Evolutionary conservation across 768 basidiomycete species (phyloP).

Genomic region (Xerocomellus dryophilus): DNA sequence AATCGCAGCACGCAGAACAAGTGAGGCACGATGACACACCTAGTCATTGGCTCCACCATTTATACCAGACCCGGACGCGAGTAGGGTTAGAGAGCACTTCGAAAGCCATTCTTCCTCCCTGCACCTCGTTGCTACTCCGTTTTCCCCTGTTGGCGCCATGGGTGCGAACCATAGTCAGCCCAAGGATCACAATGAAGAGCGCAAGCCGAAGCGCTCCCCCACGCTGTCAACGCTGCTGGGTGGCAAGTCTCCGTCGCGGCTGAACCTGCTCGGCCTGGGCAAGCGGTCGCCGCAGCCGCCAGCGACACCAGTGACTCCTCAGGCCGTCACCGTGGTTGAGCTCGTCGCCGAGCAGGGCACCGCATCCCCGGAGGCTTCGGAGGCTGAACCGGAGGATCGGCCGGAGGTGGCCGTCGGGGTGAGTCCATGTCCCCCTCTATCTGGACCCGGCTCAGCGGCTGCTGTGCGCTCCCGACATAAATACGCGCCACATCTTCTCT

Average conservation of each 20-base stretch:
- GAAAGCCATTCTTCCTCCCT: neutral
- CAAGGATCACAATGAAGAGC: conserved; percentile 21
- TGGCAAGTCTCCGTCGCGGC: conserved; percentile 29
- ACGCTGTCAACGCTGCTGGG: conserved; percentile 24
- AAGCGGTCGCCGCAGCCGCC: conserved; percentile 32
- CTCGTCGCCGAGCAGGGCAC: conserved; percentile 12
- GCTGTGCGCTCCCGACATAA: conserved; percentile 13
- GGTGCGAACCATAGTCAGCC: conserved; percentile 29
- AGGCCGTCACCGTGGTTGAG: conserved; percentile 7
- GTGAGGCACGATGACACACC: conserved; percentile 25
- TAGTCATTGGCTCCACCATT: conserved; percentile 13
- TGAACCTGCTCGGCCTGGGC: conserved; percentile 27
- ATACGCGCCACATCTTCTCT: conserved; percentile 15
- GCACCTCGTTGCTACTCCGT: neutral
- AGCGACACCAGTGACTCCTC: conserved; percentile 26
- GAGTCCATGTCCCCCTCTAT: conserved; percentile 1
- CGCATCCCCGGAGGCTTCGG: conserved; percentile 26
- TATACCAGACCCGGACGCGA: conserved; percentile 13
- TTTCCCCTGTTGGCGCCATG: conserved; percentile 14
- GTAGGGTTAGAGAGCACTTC: conserved; percentile 17
- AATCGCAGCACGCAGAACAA: conserved; percentile 29
- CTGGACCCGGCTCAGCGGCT: conserved; percentile 3
- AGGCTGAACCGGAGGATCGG: conserved; percentile 21
- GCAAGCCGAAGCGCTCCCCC: conserved; percentile 22
- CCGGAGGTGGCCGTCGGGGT: conserved; percentile 27